A percentile compares a stretch with the other conserved stretches of the same genome.
Evolutionary conservation across 495 filamentous ascomycete species (phyloP).

Genomic region (Daldinia childiae): DNA sequence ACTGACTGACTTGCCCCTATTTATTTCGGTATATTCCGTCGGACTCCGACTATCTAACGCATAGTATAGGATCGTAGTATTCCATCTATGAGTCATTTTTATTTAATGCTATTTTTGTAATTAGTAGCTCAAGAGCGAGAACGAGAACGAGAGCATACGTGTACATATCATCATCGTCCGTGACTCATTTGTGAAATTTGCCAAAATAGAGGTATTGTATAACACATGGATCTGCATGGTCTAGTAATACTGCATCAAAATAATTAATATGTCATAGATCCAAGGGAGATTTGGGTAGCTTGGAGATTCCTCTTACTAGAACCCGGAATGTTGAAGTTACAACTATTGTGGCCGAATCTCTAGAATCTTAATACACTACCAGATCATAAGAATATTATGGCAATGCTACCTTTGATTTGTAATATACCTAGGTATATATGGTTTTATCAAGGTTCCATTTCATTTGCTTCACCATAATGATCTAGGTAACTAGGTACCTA

Average conservation of each 20-base stretch:
- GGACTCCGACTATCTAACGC: not conserved
- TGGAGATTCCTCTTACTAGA: not conserved
- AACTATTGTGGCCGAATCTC: not conserved
- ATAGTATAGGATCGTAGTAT: not conserved
- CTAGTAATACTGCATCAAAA: no score
- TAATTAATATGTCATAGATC: not conserved
- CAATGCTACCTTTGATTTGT: not conserved
- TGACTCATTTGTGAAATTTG: not conserved
- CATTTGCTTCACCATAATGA: no score
- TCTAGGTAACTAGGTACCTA: no score
- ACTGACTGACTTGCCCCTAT: slow-evolving; percentile 5
- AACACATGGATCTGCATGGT: no score
- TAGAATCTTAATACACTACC: not conserved
- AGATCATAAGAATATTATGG: not conserved
- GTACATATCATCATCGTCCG: not conserved
- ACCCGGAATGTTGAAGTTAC: not conserved
- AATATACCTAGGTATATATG: not conserved
- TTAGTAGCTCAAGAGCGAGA: not conserved
- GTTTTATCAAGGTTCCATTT: not conserved
- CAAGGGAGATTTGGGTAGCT: not conserved
- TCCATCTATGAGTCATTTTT: not conserved
- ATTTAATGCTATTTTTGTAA: not conserved
- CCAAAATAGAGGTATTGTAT: no score
- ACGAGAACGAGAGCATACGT: not conserved
- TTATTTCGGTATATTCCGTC: not conserved